These are phyloP conservation scores for Cryptomeria japonica DNA, from an alignment of 75 land plant species.

Conservation along the genomic window DNA sequence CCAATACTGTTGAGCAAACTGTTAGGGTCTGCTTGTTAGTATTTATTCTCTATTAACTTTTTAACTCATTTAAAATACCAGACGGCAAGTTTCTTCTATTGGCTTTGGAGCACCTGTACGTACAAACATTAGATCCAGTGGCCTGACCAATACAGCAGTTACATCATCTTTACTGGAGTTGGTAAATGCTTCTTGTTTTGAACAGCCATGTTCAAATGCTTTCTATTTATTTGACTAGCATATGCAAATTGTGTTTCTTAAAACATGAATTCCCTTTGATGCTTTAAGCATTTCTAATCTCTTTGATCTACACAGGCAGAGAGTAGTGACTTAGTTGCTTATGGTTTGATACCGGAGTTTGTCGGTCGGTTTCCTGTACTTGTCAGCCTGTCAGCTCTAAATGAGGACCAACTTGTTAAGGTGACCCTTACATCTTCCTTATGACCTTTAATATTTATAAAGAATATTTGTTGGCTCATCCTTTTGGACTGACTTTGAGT, in stretches of 20 bases:
- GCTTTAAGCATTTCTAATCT: neutral
- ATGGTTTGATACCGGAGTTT: slow-evolving; percentile 89
- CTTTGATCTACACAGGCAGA: slow-evolving; percentile 55
- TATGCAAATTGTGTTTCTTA: neutral
- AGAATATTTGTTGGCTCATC: neutral
- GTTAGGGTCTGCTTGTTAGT: neutral
- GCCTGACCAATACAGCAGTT: slow-evolving; percentile 50
- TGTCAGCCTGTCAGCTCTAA: slow-evolving; percentile 73
- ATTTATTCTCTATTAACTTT: neutral
- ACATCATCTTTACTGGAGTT: slow-evolving; percentile 73
- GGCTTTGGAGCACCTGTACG: slow-evolving; percentile 95
- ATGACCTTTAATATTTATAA: neutral
- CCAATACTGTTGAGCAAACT: neutral
- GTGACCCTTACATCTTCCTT: slow-evolving; percentile 16
- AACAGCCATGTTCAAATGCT: neutral
- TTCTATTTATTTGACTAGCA: neutral
- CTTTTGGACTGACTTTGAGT: neutral
- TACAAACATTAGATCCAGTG: slow-evolving; percentile 72
- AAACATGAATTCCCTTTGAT: neutral
- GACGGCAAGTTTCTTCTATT: slow-evolving; percentile 84
- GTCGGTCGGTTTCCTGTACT: slow-evolving; percentile 84
- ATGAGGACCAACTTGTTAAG: slow-evolving; percentile 85
- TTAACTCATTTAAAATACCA: slow-evolving; percentile 19
- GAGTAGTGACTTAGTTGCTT: slow-evolving; percentile 82
- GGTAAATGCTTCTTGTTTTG: slow-evolving; percentile 31